A percentile compares a stretch with the other conserved stretches of the same genome.
These are phyloP conservation scores for Tetradesmus obliquus DNA, from an alignment of 139 green algal genomes.

Conservation along the genomic window DNA sequence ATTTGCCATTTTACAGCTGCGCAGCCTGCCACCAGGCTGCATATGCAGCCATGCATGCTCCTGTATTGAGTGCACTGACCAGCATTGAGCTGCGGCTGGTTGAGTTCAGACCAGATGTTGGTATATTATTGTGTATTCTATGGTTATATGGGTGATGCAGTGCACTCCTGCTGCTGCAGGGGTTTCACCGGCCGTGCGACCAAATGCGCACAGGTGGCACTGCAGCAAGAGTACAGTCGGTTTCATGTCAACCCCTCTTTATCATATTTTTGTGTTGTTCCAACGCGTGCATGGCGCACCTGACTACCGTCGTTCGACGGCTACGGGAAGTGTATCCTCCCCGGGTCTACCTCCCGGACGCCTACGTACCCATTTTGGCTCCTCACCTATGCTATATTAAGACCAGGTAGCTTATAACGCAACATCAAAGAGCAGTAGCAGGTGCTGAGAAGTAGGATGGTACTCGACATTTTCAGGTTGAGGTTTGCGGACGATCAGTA, in stretches of 20 bases:
- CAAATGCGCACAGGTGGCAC: background rate
- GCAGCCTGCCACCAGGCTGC: too few species aligned
- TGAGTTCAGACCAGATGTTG: too few species aligned
- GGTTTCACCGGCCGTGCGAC: background rate
- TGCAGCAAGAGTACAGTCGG: background rate
- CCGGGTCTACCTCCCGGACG: background rate
- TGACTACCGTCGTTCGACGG: background rate
- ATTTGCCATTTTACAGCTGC: too few species aligned
- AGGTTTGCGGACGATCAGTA: background rate
- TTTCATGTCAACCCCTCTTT: background rate
- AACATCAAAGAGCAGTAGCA: too few species aligned
- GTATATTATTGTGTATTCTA: too few species aligned
- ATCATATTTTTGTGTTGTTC: too few species aligned
- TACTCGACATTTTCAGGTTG: background rate
- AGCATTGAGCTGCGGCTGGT: too few species aligned
- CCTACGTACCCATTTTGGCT: background rate
- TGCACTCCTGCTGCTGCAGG: background rate
- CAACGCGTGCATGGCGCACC: background rate
- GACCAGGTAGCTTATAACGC: too few species aligned
- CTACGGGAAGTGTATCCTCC: background rate
- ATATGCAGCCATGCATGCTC: too few species aligned
- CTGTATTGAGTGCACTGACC: too few species aligned
- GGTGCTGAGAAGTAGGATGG: background rate
- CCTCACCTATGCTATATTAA: background rate
- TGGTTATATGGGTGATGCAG: background rate